These are phyloP conservation scores for Saturnispora besseyi DNA, from an alignment of 805 yeast genomes.

Conservation along the genomic window DNA sequence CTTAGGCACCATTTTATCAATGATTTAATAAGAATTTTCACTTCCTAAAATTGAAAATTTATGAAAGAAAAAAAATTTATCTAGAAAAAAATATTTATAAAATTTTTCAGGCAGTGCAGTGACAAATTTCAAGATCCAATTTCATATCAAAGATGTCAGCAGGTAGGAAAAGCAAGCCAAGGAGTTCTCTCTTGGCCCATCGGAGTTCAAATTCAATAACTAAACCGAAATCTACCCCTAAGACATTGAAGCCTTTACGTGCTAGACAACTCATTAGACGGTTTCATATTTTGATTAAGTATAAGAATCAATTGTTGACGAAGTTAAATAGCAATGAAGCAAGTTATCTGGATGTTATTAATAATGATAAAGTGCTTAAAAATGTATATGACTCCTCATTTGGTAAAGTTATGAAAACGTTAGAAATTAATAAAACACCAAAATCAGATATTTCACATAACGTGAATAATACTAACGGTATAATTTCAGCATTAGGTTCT, in stretches of 20 bases:
- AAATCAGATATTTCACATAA: slow-evolving; percentile 5
- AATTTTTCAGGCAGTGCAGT: slow-evolving; percentile 4
- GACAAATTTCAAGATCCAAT: not conserved
- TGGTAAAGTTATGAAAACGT: slow-evolving; percentile 7
- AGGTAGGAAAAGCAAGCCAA: slow-evolving; percentile 1
- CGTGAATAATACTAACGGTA: slow-evolving; percentile 1
- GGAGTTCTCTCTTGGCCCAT: not conserved
- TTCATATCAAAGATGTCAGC: slow-evolving; percentile 20
- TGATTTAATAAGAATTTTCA: not conserved
- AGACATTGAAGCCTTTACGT: slow-evolving; percentile 51
- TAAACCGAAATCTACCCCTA: slow-evolving; percentile 26
- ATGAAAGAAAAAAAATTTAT: not conserved
- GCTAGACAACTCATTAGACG: slow-evolving; percentile 71
- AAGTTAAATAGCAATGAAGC: slow-evolving; percentile 3
- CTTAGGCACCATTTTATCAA: slow-evolving; percentile 3
- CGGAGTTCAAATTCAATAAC: not conserved
- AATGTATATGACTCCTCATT: slow-evolving; percentile 11
- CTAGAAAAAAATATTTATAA: not conserved
- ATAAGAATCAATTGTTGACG: slow-evolving; percentile 34
- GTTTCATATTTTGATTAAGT: slow-evolving; percentile 63
- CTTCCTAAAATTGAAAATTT: slow-evolving; percentile 3
- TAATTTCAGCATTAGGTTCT: slow-evolving; percentile 34
- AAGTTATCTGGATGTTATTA: slow-evolving; percentile 11
- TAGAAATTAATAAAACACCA: slow-evolving; percentile 23
- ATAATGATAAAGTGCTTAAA: slow-evolving; percentile 4